These are phyloP conservation scores for Aureobasidium subglaciale DNA, from an alignment of 2,329 filamentous ascomycete genomes.

Conservation along the genomic window DNA sequence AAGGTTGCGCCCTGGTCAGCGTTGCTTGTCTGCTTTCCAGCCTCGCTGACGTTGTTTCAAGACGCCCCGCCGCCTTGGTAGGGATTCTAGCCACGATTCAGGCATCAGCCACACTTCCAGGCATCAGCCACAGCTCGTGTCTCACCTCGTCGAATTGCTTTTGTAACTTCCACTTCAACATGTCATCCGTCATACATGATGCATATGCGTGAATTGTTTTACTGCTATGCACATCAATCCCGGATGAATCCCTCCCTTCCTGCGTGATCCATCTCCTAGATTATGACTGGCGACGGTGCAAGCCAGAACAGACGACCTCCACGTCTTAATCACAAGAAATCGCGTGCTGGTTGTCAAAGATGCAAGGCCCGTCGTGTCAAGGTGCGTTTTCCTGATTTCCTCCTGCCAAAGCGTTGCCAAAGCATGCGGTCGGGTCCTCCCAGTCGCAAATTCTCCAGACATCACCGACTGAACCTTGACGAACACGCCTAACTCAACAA, in stretches of 20 bases:
- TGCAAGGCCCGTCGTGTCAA: conserved; percentile 11
- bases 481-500: neutral
- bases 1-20: neutral
- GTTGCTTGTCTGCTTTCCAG: neutral
- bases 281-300: neutral
- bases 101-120: neutral
- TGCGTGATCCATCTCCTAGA: neutral
- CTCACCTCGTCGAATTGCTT: neutral
- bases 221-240: neutral
- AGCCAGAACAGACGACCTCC: neutral
- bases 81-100: too few species aligned
- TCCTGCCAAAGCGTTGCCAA: neutral
- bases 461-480: neutral
- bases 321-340: conserved; percentile 10
- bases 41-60: conserved; percentile 10
- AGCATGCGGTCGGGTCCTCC: too few species aligned
- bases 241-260: neutral
- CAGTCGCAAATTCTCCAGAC: neutral
- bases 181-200: neutral
- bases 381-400: neutral
- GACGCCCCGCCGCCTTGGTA: neutral
- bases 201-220: neutral
- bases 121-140: neutral
- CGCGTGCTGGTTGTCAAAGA: conserved; percentile 4
- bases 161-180: neutral